Base-by-base conservation (phyloP, 2,329 filamentous ascomycete species). In the Exutisphaerella laricina region DNA sequence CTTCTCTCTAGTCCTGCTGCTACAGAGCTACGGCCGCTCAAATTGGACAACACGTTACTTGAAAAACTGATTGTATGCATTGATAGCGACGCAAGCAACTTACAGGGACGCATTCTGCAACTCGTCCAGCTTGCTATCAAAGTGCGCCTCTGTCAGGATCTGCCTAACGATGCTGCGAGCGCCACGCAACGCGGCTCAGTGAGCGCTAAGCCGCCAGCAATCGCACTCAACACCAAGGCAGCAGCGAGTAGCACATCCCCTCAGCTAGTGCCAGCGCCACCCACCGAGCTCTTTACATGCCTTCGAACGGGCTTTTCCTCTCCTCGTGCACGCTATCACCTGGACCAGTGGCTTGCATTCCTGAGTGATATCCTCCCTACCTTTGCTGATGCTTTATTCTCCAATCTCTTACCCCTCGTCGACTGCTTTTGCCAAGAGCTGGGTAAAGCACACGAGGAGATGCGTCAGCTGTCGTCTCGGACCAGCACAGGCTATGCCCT, bases 261-360 rank as follows among this genome's bases (percentile, higher is more conserved):
- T 3, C 31, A 18, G 10, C 21, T 40, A 9, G 17, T 28, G 9
- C 66, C 68, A 64, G 35, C 66, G 62, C 77, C 82, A 3, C 85
- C 86, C 14, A 80, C 85, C 2, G 69, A 79, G 12, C 67, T 98
- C n/a, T 75, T 92, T n/a, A 83, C 85, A 49, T 94, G 87, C 59
- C 73, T 98, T 9, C 82, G 88, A 48, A 79, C 81, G 33, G 92
- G 88, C 0, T 82, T 98, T 37, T 80, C 84, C 41, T 85, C 88
- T 3, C 62, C 75, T 2, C 80, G 73, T 40, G 89, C 86, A 53
- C 80, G 87, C 4, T 73, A 80, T 6, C 82, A 94, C 4, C 70
- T 98, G 25, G 89, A 97, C 56, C 89, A 86, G 60, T 98, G 94
- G 94, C 81, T 96, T 7, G 74, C 78, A 21, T 89, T 98, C 54